These are phyloP conservation scores for Durotheca rogersii DNA, from an alignment of 495 filamentous ascomycete genomes.

Conservation along the genomic window DNA sequence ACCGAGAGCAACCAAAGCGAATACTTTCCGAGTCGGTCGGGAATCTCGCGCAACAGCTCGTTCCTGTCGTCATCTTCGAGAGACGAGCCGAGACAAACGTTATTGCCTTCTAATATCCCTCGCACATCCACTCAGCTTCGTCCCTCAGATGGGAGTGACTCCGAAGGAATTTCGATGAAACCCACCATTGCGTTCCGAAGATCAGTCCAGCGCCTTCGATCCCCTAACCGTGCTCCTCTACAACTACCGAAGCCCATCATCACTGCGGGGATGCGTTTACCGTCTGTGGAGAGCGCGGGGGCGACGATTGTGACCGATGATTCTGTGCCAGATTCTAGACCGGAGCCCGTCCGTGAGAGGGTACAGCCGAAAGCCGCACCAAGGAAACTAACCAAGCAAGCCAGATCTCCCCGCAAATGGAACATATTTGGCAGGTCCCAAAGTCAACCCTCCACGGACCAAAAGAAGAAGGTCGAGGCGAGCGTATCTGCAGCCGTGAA, in stretches of 20 bases:
- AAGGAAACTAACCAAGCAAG: constrained; percentile 58
- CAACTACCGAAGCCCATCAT: constrained; percentile 47
- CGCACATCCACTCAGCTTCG: constrained; percentile 35
- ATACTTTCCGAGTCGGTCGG: too few species aligned
- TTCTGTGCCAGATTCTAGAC: constrained; percentile 38
- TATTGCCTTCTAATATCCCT: constrained; percentile 56
- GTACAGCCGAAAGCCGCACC: constrained; percentile 26
- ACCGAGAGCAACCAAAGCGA: constrained; percentile 67
- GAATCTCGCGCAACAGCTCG: constrained; percentile 48
- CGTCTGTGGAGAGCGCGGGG: constrained; percentile 51
- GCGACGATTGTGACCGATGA: constrained; percentile 56
- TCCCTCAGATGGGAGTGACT: constrained; percentile 56
- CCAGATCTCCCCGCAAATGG: constrained; percentile 69
- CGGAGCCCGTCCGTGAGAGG: constrained; percentile 21
- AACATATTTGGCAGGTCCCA: constrained; percentile 78
- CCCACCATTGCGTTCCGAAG: constrained; percentile 53
- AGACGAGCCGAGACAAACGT: constrained; percentile 41
- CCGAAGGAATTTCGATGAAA: constrained; percentile 43
- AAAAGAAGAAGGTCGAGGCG: constrained; percentile 40
- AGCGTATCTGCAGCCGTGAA: constrained; percentile 47
- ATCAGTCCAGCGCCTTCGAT: constrained; percentile 51
- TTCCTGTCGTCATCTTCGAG: constrained; percentile 44
- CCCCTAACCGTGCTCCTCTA: constrained; percentile 39
- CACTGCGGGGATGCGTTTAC: constrained; percentile 42
- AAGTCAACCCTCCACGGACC: constrained; percentile 47